Percentiles rank a stretch among this genome's conserved stretches.
These are phyloP conservation scores for Candida tibetensis DNA, from an alignment of 805 yeast species.

Conservation along the genomic window DNA sequence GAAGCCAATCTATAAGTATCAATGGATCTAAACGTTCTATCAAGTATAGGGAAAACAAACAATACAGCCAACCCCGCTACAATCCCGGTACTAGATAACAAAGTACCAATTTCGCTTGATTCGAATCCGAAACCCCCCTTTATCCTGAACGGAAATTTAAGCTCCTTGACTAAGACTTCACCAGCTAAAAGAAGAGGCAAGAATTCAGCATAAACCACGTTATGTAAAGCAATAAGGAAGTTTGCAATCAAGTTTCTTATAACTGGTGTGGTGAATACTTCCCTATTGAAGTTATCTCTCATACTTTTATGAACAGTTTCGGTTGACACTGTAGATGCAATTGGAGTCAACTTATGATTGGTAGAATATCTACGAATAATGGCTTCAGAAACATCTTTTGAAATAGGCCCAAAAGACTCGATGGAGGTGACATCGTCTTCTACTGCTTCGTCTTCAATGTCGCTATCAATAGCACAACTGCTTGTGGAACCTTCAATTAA, in stretches of 20 bases:
- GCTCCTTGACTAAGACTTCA: conserved; percentile 17
- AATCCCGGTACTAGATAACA: conserved; percentile 53
- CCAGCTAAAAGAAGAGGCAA: conserved; percentile 54
- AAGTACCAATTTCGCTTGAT: conserved; percentile 46
- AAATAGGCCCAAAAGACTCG: conserved; percentile 7
- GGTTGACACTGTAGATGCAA: conserved; percentile 1
- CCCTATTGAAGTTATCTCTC: conserved; percentile 16
- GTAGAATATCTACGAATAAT: conserved; percentile 18
- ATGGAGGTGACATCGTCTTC: conserved; percentile 2
- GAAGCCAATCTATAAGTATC: conserved; percentile 41
- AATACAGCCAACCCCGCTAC: conserved; percentile 50
- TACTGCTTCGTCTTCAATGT: background rate
- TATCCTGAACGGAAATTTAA: conserved; percentile 47
- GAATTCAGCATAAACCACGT: conserved; percentile 50
- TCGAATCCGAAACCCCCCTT: conserved; percentile 53
- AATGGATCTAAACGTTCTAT: conserved; percentile 45
- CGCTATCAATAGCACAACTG: background rate
- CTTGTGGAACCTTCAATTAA: background rate
- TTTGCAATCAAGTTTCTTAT: conserved; percentile 32
- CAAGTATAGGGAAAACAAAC: conserved; percentile 51
- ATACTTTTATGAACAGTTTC: conserved; percentile 1
- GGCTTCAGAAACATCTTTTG: conserved; percentile 13
- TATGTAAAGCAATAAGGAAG: conserved; percentile 46
- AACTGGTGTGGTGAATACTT: conserved; percentile 29
- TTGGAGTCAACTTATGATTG: conserved; percentile 14